These are phyloP conservation scores for Barnettozyma hawaiiensis DNA, from an alignment of 1,139 yeast genomes.

Conservation along the genomic window DNA sequence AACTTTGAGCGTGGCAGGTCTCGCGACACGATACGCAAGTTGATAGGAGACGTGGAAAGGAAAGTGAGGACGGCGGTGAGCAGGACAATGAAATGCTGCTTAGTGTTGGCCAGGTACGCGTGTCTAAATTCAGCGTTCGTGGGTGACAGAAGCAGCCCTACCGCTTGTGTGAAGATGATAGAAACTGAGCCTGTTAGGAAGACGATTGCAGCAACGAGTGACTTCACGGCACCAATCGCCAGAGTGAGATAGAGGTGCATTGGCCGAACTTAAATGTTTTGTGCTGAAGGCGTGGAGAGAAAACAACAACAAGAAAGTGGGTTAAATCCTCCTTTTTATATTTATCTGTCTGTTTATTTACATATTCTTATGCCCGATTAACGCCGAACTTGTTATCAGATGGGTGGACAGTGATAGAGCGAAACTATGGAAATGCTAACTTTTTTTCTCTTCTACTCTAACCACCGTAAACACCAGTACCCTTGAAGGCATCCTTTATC, in stretches of 20 bases:
- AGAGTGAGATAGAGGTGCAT: constrained; percentile 1
- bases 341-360: too few species aligned
- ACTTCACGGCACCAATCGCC: constrained; percentile 26
- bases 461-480: constrained; percentile 33
- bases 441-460: too few species aligned
- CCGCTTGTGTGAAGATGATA: constrained; percentile 38
- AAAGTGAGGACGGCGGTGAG: constrained; percentile 40
- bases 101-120: constrained; percentile 42
- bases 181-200: constrained; percentile 44
- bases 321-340: not conserved
- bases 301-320: too few species aligned
- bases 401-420: too few species aligned
- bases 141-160: constrained; percentile 32
- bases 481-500: constrained; percentile 37
- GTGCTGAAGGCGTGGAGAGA: not conserved
- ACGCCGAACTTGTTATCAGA: too few species aligned
- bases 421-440: too few species aligned
- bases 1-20: constrained; percentile 1
- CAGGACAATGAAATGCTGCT: constrained; percentile 44
- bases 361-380: too few species aligned
- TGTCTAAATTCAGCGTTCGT: constrained; percentile 30
- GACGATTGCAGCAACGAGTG: constrained; percentile 30
- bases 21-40: constrained; percentile 34
- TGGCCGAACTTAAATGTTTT: too few species aligned
- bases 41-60: constrained; percentile 35